Base-by-base conservation (phyloP, 495 filamentous ascomycete genomes). In the Aspergillus heteromorphus region DNA sequence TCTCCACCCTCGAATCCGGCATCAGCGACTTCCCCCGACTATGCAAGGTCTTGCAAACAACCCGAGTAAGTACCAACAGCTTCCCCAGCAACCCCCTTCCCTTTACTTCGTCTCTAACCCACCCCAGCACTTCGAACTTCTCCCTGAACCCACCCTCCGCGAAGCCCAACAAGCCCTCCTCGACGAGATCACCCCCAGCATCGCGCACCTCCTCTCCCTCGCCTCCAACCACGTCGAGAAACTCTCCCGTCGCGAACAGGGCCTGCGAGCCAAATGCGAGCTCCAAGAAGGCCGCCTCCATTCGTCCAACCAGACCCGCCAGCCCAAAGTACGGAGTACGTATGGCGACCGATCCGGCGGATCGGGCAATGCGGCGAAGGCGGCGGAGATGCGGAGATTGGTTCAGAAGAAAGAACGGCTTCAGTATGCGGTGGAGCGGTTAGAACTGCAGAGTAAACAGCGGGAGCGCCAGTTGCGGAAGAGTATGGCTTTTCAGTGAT, bases 91-190 rank as follows among this genome's bases (percentile, higher is more conserved):
- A 49, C 31, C 16, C 40, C n/a, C n/a, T n/a, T n/a, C n/a, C n/a
- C n/a, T n/a, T n/a, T n/a, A n/a, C n/a, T 48, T 27, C 14, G 19
- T 36, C 40, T 48, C 43, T 8, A 11, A 45, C 2, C 16, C 42
- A 29, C n/a, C 43, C 40, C 58, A 89, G 85, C 88, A 91, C 71
- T 92, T 91, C 68, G 88, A 92, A 65, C 79, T 91, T 31, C 81
- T 89, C 31, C 82, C 88, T 20, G 83, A 87, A 60, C 77, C 83
- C 21, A 81, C 82, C 42, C 77, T 92, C 19, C 75, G 76, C 53
- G 68, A 82, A 59, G 88, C 88, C 0, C 88, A 92, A 73, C 72
- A 79, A 47, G 70, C 80, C 21, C 79, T 92, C 19, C 78, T 84
- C 21, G 82, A 84, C 55, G 86, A 89, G 65, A 87, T 92, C 50